Evolutionary conservation across 495 filamentous ascomycete genomes (phyloP), one percentile per base, ranked within the genome.

Genomic region (Penicillium fimorum): DNA sequence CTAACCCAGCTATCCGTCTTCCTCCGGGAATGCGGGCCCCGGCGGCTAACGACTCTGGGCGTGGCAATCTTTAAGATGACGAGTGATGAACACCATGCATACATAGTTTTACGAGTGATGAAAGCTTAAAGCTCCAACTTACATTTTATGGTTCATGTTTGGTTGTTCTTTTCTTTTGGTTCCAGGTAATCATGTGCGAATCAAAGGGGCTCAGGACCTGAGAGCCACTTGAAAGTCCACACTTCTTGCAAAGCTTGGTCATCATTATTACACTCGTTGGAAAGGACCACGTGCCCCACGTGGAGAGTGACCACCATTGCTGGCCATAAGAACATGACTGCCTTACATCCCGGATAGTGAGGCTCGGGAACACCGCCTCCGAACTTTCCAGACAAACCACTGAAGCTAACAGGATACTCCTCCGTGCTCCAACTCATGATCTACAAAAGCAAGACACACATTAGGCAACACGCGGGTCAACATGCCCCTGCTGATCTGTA

Each of bases 1-100:
- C n/a, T 20, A 67, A 60, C 25, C 61, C 58, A 27, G 57, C 65
- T 4, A 77, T 76, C 50, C 72, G 76, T 37, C 47, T 77, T 46
- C 76, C 76, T 32, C 74, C 76, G 47, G 66, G 68, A 15, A 78
- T 78, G 74, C 63, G 71, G 50, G 17, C 59, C n/a, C 59, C 51
- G 53, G 35, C 47, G 29, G 42, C 58, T 9, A 53, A 61, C 43
- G 57, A 60, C 12, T 22, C 60, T 48, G 69, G 68, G 24, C 68
- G 70, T 46, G 72, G 72, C 18, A 75, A 69, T 33, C 67, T 75
- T 41, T 76, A 50, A 70, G 37, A 45, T 33, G 18, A 33, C 40
- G 17, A 17, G 42, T 13, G 35, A 52, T 41, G 49, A 52, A 44
- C 35, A 43, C 24, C 51, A 55, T 56, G 42, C 43, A 53, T 54